These are phyloP conservation scores for Lentinula guzmanii DNA, from an alignment of 768 basidiomycete species.

Conservation along the genomic window DNA sequence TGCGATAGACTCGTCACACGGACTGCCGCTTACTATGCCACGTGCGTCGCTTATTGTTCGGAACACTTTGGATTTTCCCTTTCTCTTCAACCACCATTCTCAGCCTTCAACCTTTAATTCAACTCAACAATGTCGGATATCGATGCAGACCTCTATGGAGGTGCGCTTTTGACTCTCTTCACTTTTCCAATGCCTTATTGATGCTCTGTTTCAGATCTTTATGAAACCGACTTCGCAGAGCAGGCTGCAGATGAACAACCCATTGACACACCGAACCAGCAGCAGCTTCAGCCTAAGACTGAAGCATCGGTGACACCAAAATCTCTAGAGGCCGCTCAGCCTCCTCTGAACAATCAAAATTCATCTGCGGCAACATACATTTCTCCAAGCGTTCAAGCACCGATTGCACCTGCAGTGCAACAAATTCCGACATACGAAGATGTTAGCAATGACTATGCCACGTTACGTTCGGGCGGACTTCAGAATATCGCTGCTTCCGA, in stretches of 20 bases:
- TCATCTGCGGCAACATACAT: constrained; percentile 7
- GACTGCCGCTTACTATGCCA: not conserved
- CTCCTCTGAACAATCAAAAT: not conserved
- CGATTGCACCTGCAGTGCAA: constrained; percentile 73
- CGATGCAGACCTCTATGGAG: constrained; percentile 87
- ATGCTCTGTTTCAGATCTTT: constrained; percentile 46
- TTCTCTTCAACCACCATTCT: not conserved
- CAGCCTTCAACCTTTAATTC: constrained; percentile 13
- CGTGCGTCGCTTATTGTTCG: not conserved
- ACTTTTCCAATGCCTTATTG: too few species aligned
- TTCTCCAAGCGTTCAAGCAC: constrained; percentile 28
- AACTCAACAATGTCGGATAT: constrained; percentile 61
- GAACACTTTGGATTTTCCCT: not conserved
- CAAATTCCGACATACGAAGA: constrained; percentile 77
- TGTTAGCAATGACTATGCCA: constrained; percentile 19
- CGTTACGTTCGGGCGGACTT: constrained; percentile 15
- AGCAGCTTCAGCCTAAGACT: not conserved
- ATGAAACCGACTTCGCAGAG: constrained; percentile 59
- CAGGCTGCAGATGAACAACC: constrained; percentile 25
- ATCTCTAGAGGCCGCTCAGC: constrained; percentile 16
- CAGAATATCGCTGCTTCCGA: constrained; percentile 34
- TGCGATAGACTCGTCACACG: not conserved
- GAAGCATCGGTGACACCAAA: constrained; percentile 15
- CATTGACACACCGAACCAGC: constrained; percentile 9
- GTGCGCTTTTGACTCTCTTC: constrained; percentile 32